Evolutionary conservation across 2,329 filamentous ascomycete species (phyloP).

Genomic region (Talaromyces sp.): DNA sequence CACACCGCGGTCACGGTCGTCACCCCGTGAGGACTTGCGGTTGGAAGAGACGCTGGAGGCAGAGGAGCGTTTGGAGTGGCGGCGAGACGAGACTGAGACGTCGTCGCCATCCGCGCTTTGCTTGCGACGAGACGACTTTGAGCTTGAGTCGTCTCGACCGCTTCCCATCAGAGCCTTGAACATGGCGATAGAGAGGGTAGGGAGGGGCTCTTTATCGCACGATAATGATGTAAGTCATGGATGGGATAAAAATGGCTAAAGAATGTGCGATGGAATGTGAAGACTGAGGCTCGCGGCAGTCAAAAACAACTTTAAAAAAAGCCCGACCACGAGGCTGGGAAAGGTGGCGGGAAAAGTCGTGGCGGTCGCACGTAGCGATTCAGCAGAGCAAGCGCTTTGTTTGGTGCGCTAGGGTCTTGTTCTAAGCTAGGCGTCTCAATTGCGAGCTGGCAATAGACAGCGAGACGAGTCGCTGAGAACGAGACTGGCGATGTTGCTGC

Average conservation of each 20-base stretch:
- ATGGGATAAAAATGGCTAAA: background rate
- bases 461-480: background rate
- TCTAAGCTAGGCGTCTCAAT: background rate
- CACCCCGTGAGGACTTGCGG: slow-evolving; percentile 40
- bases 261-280: background rate
- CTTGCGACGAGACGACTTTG: slow-evolving; percentile 22
- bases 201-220: slow-evolving; percentile 9
- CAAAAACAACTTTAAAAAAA: background rate
- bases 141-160: slow-evolving; percentile 26
- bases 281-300: background rate
- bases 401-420: background rate
- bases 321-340: slow-evolving; percentile 10
- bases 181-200: slow-evolving; percentile 23
- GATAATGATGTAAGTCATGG: slow-evolving; percentile 8
- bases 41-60: slow-evolving; percentile 22
- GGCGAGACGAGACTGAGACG: slow-evolving; percentile 8
- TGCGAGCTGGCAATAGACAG: background rate
- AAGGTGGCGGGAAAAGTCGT: slow-evolving; percentile 7
- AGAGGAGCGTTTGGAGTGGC: slow-evolving; percentile 20
- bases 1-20: slow-evolving; percentile 41
- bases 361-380: background rate
- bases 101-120: slow-evolving; percentile 3
- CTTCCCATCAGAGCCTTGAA: slow-evolving; percentile 35
- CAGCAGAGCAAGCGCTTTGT: background rate
- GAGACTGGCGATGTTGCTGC: background rate